A percentile compares a stretch with the other conserved stretches of the same genome.
These are phyloP conservation scores for Hemerocallis citrina DNA, from an alignment of 106 monocot genomes.

Conservation along the genomic window DNA sequence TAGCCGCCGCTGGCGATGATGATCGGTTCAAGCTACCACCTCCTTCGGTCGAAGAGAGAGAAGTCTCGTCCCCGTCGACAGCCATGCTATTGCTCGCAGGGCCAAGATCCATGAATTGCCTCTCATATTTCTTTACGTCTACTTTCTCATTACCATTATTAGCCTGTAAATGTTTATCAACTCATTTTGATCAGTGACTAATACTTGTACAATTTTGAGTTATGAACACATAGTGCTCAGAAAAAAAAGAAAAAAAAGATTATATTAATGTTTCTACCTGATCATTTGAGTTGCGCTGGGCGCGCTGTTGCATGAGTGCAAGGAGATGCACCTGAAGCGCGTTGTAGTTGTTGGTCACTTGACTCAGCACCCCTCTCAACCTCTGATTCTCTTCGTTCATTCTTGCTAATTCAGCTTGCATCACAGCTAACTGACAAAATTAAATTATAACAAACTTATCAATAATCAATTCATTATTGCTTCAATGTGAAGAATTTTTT, in stretches of 20 bases:
- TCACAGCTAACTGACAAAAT: slow-evolving; percentile 7
- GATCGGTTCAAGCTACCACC: slow-evolving; percentile 14
- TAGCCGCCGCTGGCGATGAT: too few relatives aligned
- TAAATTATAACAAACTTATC: too few relatives aligned
- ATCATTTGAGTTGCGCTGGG: background rate
- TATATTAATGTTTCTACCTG: slow-evolving; percentile 2
- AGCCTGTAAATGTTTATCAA: too few relatives aligned
- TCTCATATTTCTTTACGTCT: slow-evolving; percentile 2
- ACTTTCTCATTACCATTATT: background rate
- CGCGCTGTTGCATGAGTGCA: slow-evolving; percentile 45
- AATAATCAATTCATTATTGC: too few relatives aligned
- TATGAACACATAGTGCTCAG: too few relatives aligned
- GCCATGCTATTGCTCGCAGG: slow-evolving; percentile 1
- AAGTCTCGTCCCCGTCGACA: slow-evolving; percentile 22
- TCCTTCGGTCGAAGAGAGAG: slow-evolving; percentile 62
- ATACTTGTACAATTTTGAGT: background rate
- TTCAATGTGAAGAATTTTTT: too few relatives aligned
- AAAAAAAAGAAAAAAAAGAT: too few relatives aligned
- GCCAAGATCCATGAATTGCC: slow-evolving; percentile 80
- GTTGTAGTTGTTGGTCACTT: slow-evolving; percentile 58
- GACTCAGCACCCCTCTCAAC: slow-evolving; percentile 43
- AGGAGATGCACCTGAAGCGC: slow-evolving; percentile 59
- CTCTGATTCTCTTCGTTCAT: slow-evolving; percentile 76
- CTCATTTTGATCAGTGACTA: too few relatives aligned
- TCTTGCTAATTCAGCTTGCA: slow-evolving; percentile 30